Base-by-base conservation (phyloP, 179 eudicot species). In the Pouteria campechiana region DNA sequence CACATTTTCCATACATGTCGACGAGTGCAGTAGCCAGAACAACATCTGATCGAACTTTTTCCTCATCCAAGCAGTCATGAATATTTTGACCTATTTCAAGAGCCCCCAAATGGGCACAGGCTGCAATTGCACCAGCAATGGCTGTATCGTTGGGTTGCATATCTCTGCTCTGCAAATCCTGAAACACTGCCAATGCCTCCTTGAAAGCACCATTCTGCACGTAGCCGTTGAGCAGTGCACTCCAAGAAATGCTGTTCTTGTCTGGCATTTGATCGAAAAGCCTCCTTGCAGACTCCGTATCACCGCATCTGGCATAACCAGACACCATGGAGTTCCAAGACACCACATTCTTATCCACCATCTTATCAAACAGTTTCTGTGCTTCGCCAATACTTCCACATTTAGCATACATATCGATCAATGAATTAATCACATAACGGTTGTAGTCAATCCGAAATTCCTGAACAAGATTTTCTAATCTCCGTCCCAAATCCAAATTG, bases 1-100 rank as follows among this genome's bases (percentile, higher is more conserved):
- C 96, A 50, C 94, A 83, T 37, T 87, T 87, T 17, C 64, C 64
- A 41, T 87, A 87, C 94, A 87, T 83, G 54, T 79, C 83, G 31
- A 87, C 75, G 62, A 87, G 43, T 27, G 87, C 70, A 63, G 94
- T 83, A 14, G 79, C 90, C 28, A 87, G 45, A 46, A 54, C 50
- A 24, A 54, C 12, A 28, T 44, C 50, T 5, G 3, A 21, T 18
- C 4, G 10, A 6, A 44, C 36, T 27, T 34, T 17, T 5, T 34
- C 44, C 50, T 44, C 44, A 18, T 33, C 35, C 25, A 36, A 17
- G 22, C 35, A 41, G 18, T 17, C 19, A 19, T 44, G 59, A 15
- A 54, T 35, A 42, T 44, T 43, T 35, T 50, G 43, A 33, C 59
- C 59, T 44, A 43, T 48, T 23, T 42, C 58, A 33, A 53, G 49